phyloP scores from a whole-genome alignment of 2,329 filamentous ascomycete genomes.

The Sclerotinia borealis region DNA sequence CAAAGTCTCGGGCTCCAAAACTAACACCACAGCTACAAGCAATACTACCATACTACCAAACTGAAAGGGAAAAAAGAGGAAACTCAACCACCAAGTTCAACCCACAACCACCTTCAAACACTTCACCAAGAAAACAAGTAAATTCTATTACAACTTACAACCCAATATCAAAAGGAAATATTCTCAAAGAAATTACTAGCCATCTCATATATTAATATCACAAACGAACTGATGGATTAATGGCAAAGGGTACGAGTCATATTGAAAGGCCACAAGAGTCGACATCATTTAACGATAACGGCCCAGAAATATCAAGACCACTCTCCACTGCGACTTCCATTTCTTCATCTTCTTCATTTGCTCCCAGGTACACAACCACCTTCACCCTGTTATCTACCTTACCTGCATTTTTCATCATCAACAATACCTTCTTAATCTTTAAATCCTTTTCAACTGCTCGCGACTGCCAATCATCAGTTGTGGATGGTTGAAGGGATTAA shows the following conservation, averaged over 20 bases:
- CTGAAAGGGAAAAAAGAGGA: neutral
- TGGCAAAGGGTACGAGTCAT: conserved; percentile 15
- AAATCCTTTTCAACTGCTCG: conserved; percentile 14
- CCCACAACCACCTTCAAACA: too few species aligned
- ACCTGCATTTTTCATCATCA: conserved; percentile 11
- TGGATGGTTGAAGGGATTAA: conserved; percentile 17
- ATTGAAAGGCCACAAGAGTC: conserved; percentile 14
- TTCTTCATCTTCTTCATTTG: conserved; percentile 15
- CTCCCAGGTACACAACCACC: conserved; percentile 21
- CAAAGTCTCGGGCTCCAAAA: neutral
- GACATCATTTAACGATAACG: conserved; percentile 13
- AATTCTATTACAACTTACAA: neutral
- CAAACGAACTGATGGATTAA: conserved; percentile 13
- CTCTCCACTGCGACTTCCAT: conserved; percentile 14
- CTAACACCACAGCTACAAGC: too few species aligned
- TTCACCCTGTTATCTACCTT: conserved; percentile 13
- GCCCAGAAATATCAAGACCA: conserved; percentile 12
- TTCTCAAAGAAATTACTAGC: neutral
- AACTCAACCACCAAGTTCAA: too few species aligned
- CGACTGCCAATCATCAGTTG: conserved; percentile 16
- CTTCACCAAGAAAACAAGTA: neutral
- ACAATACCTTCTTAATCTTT: conserved; percentile 4
- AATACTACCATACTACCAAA: too few species aligned
- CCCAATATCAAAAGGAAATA: neutral
- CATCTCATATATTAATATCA: neutral